These are phyloP conservation scores for Amylocystis lapponica DNA, from an alignment of 768 basidiomycete species.

Conservation along the genomic window DNA sequence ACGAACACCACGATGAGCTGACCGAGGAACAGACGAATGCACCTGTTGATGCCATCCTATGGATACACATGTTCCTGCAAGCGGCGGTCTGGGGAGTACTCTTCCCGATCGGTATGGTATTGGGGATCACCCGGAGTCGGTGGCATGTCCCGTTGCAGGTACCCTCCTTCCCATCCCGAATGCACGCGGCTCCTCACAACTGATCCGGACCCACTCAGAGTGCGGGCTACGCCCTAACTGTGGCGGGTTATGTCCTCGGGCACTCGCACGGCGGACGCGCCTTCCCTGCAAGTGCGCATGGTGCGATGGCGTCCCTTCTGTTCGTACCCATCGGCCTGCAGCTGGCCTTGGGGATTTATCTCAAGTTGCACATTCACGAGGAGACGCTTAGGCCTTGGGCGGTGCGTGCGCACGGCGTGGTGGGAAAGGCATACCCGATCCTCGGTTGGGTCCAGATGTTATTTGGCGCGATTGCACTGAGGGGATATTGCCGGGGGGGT, in stretches of 20 bases:
- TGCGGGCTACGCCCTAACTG: conserved; percentile 61
- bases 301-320: conserved; percentile 58
- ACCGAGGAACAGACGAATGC: conserved; percentile 57
- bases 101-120: conserved; percentile 81
- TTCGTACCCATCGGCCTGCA: conserved; percentile 63
- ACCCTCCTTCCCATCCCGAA: conserved; percentile 8
- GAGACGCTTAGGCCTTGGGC: conserved; percentile 64
- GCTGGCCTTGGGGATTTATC: conserved; percentile 73
- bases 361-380: conserved; percentile 89
- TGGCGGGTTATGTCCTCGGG: conserved; percentile 74
- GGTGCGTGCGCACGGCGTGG: conserved; percentile 63
- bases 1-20: conserved; percentile 57
- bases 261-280: conserved; percentile 80
- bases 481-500: conserved; percentile 77
- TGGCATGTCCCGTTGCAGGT: conserved; percentile 93
- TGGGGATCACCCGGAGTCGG: conserved; percentile 69
- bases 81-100: conserved; percentile 76
- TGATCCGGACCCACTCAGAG: conserved; percentile 42
- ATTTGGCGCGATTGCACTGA: conserved; percentile 71
- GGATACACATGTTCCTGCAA: conserved; percentile 81
- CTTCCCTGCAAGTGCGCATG: conserved; percentile 74
- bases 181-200: not conserved
- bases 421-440: conserved; percentile 81
- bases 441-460: conserved; percentile 88
- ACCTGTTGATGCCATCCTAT: conserved; percentile 72